Evolutionary conservation across 2,329 filamentous ascomycete genomes (phyloP).

Genomic region (Nakataea oryzae): DNA sequence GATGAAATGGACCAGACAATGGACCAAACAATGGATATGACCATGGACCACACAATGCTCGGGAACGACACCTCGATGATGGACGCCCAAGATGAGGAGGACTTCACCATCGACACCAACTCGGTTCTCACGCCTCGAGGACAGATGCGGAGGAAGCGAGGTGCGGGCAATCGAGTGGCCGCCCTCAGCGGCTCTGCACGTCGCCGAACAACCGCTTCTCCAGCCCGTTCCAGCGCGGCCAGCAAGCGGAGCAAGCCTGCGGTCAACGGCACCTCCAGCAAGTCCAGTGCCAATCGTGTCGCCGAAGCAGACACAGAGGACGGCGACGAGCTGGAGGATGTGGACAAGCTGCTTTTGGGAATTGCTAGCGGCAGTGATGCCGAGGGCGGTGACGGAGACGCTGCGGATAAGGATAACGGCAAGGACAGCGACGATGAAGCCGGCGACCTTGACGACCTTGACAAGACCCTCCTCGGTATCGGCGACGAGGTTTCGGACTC

Average conservation of each 20-base stretch:
- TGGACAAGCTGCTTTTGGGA: conserved; percentile 4
- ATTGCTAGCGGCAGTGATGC: conserved; percentile 14
- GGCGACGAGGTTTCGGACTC: conserved; percentile 3
- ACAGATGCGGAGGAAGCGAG: neutral
- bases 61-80: neutral
- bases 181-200: neutral
- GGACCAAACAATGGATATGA: neutral
- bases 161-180: neutral
- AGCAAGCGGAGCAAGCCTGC: neutral
- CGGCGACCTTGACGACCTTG: neutral
- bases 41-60: neutral
- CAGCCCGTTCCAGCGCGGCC: neutral
- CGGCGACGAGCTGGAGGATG: conserved; percentile 1
- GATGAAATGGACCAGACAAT: conserved; percentile 11
- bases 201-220: neutral
- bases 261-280: neutral
- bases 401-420: conserved; percentile 25
- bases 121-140: neutral
- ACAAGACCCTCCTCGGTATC: conserved; percentile 4
- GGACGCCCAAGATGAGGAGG: neutral
- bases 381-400: conserved; percentile 42
- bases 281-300: neutral
- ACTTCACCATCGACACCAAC: neutral
- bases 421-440: conserved; percentile 1
- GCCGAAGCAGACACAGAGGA: neutral